Conservation (phyloP, 768 basidiomycete genomes). For the Hygrocybe punicea region DNA sequence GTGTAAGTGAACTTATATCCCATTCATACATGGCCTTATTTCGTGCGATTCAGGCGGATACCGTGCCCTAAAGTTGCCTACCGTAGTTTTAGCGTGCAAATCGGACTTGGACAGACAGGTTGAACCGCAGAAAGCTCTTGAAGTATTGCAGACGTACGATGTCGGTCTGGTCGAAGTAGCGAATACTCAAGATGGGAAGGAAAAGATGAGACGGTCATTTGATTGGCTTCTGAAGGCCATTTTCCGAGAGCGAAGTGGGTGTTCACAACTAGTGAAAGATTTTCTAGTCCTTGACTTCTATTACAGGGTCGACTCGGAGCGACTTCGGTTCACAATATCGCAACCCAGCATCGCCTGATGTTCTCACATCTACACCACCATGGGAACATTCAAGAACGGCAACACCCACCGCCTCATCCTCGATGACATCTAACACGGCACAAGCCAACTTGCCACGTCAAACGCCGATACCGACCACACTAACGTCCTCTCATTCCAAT, state of each 20-base stretch:
- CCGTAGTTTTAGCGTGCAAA: constrained; percentile 85
- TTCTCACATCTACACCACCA: constrained; percentile 47
- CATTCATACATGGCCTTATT: background rate
- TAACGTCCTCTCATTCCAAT: constrained; percentile 34
- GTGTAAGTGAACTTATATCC: constrained; percentile 47
- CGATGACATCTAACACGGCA: constrained; percentile 32
- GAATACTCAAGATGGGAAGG: constrained; percentile 54
- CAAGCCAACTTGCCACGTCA: constrained; percentile 30
- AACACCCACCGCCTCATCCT: constrained; percentile 51
- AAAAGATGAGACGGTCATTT: constrained; percentile 72
- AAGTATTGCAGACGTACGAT: constrained; percentile 57
- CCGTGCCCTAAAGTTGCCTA: constrained; percentile 53
- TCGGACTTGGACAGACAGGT: constrained; percentile 62
- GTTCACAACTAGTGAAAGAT: constrained; percentile 4
- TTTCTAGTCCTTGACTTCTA: constrained; percentile 4
- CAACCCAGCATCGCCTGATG: constrained; percentile 72
- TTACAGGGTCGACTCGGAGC: constrained; percentile 7
- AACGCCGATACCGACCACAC: constrained; percentile 35
- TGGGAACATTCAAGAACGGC: constrained; percentile 55
- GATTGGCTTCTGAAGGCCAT: constrained; percentile 70
- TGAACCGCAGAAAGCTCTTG: constrained; percentile 52
- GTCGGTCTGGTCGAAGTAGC: constrained; percentile 78
- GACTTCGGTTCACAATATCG: constrained; percentile 45
- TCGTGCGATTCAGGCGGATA: constrained; percentile 49
- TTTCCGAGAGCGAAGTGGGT: constrained; percentile 48